Base-by-base conservation (phyloP, 257 asterid species). In the Echium plantagineum region DNA sequence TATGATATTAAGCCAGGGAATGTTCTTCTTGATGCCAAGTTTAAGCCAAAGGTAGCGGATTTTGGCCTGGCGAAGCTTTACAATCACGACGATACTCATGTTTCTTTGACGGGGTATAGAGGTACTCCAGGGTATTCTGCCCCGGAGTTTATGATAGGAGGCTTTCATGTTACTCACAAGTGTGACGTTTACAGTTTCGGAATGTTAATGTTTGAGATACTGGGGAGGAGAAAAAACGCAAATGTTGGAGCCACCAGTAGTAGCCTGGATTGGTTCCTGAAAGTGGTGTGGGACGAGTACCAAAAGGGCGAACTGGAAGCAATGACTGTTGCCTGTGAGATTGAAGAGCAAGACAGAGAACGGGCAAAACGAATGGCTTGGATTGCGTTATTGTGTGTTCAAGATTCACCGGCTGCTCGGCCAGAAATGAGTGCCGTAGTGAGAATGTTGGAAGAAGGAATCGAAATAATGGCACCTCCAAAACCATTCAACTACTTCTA, bases 391-490 rank as follows among this genome's bases (percentile, higher is more conserved):
- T 78, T 80, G 83, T 74, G 80, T 30, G 80, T 69, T 47, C 78
- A 77, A 49, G 76, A 73, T 22, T 59, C 76, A 7, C 78, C 74
- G 0, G 63, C 66, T 5, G 55, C 55, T 1, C 63, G 83, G 60
- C 77, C 78, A 4, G 68, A 73, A 0, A 74, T 74, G 78, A 74
- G 78, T 63, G 78, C 60, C 1, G 80, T 74, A 58, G 78, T 78
- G 70, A 75, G 72, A 64, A 74, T 72, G 78, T 28, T 74, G 60
- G 83, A 78, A 59, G 80, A 78, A 52, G 78, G 76, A 62, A 76
- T 72, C 18, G 78, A 72, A n/a, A 59, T 72, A 15, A 57, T 63
- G 66, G 64, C 76, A 7, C 84, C 84, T 2, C 84, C 76, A n/a
- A n/a, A n/a, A n/a, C n/a, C n/a, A n/a, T n/a, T n/a, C n/a, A n/a